These are phyloP conservation scores for Desmodesmus armatus DNA, from an alignment of 139 green algal genomes.

Conservation along the genomic window DNA sequence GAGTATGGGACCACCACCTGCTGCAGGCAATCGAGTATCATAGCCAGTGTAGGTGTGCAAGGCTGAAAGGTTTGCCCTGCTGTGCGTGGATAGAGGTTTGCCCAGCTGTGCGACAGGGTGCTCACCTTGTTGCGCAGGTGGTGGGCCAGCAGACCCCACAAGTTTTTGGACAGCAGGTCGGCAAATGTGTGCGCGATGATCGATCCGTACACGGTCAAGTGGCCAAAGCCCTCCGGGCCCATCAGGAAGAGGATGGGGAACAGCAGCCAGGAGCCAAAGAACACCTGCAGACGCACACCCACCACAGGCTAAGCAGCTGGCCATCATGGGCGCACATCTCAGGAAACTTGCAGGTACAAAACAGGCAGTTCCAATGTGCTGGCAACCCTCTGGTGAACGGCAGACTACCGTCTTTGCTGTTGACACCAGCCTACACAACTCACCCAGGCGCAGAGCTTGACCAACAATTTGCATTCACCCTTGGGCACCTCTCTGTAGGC, in stretches of 20 bases:
- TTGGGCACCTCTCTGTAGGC: constrained; percentile 69
- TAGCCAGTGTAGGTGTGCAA: too few species aligned
- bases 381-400: neutral
- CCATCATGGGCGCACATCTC: neutral
- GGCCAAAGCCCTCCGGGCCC: constrained; percentile 60
- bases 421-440: neutral
- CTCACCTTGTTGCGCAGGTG: constrained; percentile 62
- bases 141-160: constrained; percentile 65
- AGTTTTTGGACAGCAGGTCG: constrained; percentile 73
- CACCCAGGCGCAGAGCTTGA: constrained; percentile 58
- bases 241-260: constrained; percentile 72
- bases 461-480: constrained; percentile 59
- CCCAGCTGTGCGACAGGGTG: too few species aligned
- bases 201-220: constrained; percentile 51
- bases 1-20: too few species aligned
- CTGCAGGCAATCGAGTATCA: too few species aligned
- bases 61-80: too few species aligned
- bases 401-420: too few species aligned
- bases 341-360: neutral
- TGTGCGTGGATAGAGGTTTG: too few species aligned
- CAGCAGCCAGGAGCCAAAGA: constrained; percentile 29
- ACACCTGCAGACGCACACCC: constrained; percentile 14
- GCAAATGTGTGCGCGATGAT: constrained; percentile 52
- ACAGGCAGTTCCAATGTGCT: neutral
- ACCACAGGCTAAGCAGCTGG: constrained; percentile 56